A percentile compares a stretch with the other conserved stretches of the same genome.
Evolutionary conservation across 225 moss, liverwort and hornwort genomes (phyloP).

Genomic region (Sphagnum tenellum): DNA sequence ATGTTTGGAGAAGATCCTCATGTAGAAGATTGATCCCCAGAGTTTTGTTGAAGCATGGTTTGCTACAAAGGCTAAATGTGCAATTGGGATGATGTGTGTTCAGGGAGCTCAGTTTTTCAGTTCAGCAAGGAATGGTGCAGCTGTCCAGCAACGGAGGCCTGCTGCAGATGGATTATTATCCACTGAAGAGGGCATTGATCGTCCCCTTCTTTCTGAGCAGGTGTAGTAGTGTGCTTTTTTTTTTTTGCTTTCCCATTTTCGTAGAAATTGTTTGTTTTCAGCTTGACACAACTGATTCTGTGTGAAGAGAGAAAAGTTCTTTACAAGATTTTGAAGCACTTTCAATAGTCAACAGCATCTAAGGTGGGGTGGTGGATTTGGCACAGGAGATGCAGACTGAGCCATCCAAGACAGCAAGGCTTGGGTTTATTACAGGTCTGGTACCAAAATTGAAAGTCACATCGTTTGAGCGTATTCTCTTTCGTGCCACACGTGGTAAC

Average conservation of each 20-base stretch:
- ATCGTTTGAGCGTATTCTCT: constrained; percentile 85
- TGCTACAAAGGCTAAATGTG: too few relatives aligned
- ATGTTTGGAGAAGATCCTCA: too few relatives aligned
- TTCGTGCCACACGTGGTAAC: constrained; percentile 92
- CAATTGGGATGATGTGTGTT: background rate
- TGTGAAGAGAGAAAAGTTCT: too few relatives aligned
- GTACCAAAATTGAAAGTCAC: constrained; percentile 60
- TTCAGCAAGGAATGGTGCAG: constrained; percentile 58
- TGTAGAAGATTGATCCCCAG: too few relatives aligned
- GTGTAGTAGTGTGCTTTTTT: constrained; percentile 44
- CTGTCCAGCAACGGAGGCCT: constrained; percentile 40
- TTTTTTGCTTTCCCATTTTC: too few relatives aligned
- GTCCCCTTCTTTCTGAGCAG: constrained; percentile 69
- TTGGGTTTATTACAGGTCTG: constrained; percentile 69
- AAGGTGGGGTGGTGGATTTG: constrained; percentile 8
- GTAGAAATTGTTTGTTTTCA: too few relatives aligned
- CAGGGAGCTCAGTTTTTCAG: constrained; percentile 70
- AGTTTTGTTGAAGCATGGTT: too few relatives aligned
- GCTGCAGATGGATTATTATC: constrained; percentile 57
- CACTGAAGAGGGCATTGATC: constrained; percentile 44
- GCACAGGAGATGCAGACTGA: constrained; percentile 73
- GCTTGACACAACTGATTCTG: too few relatives aligned
- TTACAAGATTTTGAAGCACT: too few relatives aligned
- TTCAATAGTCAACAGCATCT: too few relatives aligned
- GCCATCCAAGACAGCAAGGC: constrained; percentile 49